Base-by-base conservation (phyloP, 306 rosid genomes). In the Pachyrhizus erosus region DNA sequence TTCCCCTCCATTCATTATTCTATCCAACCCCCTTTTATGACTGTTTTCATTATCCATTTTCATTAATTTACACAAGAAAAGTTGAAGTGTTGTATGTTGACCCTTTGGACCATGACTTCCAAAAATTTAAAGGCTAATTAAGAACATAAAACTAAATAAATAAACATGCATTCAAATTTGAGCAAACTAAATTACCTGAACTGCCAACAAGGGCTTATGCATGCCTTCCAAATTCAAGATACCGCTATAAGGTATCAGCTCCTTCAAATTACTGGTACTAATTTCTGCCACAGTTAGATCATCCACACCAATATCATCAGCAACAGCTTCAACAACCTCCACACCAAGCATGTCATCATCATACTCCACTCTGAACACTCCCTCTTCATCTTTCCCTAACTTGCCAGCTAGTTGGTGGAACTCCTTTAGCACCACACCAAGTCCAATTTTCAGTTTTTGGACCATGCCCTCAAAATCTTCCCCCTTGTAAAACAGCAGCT, bases 331-430 rank as follows among this genome's bases (percentile, higher is more conserved):
- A 0, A 33, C 70, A 2, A 96, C 90, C 77, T 93, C 98, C 2
- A 93, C 98, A 6, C 99, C 99, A 2, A 21, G 51, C 90, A 81
- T 37, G 14, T 85, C 91, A 68, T 92, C 94, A 61, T 90, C 94
- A 67, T 83, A 93, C 73, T 92, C 98, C 1, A 96, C 97, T 49
- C 87, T 89, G 45, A 93, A 96, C 27, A 93, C 93, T 0, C 99
- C 99, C 64, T 96, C 99, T 31, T 91, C 94, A 49, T 96, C 99
- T 43, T 90, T 96, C 58, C 91, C 97, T 9, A 96, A 78, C 89
- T 75, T 92, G 20, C 99, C 99, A 9, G 97, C 98, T 3, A 96
- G 85, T 73, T 93, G 97, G 77, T 92, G 83, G 10, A 96, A 96
- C 13, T 92, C 96, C 20, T 76, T 94, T 2, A 96, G 79, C 6